These are phyloP conservation scores for Tubosaeta sp. DNA, from an alignment of 768 basidiomycete species.

Conservation along the genomic window DNA sequence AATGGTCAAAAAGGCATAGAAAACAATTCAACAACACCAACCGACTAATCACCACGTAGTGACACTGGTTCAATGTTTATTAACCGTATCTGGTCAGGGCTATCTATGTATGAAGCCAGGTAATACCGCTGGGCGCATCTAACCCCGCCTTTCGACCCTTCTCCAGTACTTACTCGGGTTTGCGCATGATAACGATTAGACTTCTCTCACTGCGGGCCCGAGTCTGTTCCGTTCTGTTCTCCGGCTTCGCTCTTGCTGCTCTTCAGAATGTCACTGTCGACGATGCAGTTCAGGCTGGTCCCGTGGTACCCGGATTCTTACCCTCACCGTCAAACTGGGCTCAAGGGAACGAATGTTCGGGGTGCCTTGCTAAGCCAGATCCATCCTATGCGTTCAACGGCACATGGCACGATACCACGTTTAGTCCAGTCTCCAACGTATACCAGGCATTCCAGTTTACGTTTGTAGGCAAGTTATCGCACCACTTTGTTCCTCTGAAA, in stretches of 20 bases:
- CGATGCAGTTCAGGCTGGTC: conserved; percentile 9
- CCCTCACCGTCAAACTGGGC: conserved; percentile 7
- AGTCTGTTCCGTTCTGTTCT: background rate
- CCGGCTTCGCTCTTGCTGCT: background rate
- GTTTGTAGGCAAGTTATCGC: conserved; percentile 8
- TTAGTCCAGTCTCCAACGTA: background rate
- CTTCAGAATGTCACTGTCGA: conserved; percentile 18
- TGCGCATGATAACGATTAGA: conserved; percentile 1
- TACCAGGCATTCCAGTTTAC: conserved; percentile 3
- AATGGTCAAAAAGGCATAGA: no score
- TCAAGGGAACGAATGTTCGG: conserved; percentile 1
- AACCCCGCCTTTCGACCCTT: background rate
- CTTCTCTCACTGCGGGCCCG: background rate
- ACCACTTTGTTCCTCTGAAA: background rate
- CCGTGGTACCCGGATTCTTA: conserved; percentile 11
- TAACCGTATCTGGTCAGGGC: no score
- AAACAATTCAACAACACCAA: no score
- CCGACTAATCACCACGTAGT: no score
- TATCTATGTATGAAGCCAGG: no score
- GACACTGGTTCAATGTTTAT: no score
- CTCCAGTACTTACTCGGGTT: background rate
- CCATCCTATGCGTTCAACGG: conserved; percentile 3
- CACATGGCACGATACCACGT: conserved; percentile 19
- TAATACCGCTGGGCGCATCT: no score
- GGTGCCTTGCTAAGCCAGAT: conserved; percentile 1